Percentiles rank a stretch among this genome's conserved stretches.
phyloP scores from a whole-genome alignment of 345 rosid genomes.

The Citrus medica region DNA sequence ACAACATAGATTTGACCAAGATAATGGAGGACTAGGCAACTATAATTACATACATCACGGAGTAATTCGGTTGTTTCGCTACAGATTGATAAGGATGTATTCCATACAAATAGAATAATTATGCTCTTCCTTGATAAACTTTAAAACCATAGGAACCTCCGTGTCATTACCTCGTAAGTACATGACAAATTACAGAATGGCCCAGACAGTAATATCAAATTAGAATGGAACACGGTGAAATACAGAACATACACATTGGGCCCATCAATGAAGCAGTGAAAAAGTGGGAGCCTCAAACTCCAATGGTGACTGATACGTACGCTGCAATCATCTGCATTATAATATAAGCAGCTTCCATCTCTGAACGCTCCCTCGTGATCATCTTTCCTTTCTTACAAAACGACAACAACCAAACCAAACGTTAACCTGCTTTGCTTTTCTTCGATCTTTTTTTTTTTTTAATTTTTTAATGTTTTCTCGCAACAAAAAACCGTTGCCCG shows the following conservation, averaged over 20 bases:
- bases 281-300: background rate
- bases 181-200: background rate
- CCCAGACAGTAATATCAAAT: background rate
- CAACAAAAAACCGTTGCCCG: constrained; percentile 3
- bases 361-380: constrained; percentile 9
- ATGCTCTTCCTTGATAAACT: background rate
- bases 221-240: too few relatives aligned
- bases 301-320: background rate
- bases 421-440: background rate
- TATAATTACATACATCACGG: too few relatives aligned
- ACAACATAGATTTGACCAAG: too few relatives aligned
- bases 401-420: background rate
- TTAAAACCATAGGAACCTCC: background rate
- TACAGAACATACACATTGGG: background rate
- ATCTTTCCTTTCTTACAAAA: background rate
- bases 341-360: background rate
- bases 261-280: background rate
- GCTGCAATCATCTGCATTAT: background rate
- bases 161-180: background rate
- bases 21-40: too few relatives aligned
- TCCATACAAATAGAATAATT: too few relatives aligned
- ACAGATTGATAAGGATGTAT: too few relatives aligned
- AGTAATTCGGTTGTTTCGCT: too few relatives aligned
- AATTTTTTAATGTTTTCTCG: background rate
- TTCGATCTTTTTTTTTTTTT: background rate